Conservation (phyloP, 2,329 filamentous ascomycete genomes). For the Dendryphion nanum region DNA sequence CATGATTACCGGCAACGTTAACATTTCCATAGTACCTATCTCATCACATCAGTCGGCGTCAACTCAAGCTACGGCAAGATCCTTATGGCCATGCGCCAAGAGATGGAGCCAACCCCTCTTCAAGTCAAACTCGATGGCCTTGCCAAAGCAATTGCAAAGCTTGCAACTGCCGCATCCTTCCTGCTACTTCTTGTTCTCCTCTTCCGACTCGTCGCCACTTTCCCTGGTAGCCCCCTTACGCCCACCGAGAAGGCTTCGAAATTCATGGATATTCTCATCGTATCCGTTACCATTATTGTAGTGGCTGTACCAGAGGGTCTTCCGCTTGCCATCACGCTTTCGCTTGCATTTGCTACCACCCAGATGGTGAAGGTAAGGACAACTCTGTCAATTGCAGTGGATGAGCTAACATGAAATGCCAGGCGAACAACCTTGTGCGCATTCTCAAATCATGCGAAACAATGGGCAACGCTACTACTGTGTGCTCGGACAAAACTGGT, state of each 20-base stretch:
- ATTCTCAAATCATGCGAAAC: slow-evolving; percentile 36
- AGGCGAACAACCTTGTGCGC: slow-evolving; percentile 37
- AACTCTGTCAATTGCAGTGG: too few relatives aligned
- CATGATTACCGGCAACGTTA: not conserved
- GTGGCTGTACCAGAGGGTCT: slow-evolving; percentile 41
- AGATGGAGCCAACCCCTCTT: slow-evolving; percentile 52
- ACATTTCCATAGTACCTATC: too few relatives aligned
- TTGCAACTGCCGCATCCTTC: slow-evolving; percentile 42
- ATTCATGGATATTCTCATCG: slow-evolving; percentile 41
- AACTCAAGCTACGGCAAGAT: slow-evolving; percentile 56
- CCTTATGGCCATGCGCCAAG: slow-evolving; percentile 54
- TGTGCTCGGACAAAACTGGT: slow-evolving; percentile 39
- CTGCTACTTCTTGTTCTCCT: slow-evolving; percentile 40
- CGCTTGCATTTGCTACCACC: slow-evolving; percentile 28
- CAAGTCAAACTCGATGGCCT: slow-evolving; percentile 54
- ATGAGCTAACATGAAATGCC: too few relatives aligned
- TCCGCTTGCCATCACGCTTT: slow-evolving; percentile 26
- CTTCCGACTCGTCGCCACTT: slow-evolving; percentile 35
- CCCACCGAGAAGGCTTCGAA: slow-evolving; percentile 32
- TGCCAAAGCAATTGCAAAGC: slow-evolving; percentile 52
- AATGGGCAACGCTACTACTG: slow-evolving; percentile 36
- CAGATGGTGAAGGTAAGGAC: slow-evolving; percentile 36
- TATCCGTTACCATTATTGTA: slow-evolving; percentile 40
- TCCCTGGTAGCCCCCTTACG: slow-evolving; percentile 25
- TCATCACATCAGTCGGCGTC: slow-evolving; percentile 54